Conservation (phyloP, 78 protist species). For the Polysphondylium violaceum region DNA sequence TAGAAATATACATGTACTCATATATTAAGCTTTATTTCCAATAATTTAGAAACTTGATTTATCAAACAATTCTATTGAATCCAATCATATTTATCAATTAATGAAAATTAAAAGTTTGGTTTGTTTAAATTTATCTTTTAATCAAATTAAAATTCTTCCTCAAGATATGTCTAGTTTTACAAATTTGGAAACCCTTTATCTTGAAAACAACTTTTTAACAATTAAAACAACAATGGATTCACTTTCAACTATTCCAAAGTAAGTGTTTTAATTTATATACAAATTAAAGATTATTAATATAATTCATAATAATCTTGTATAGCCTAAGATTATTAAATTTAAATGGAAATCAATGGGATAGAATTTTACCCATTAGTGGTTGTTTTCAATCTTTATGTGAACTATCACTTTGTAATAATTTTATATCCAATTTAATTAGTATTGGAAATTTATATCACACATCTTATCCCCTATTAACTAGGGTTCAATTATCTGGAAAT, state of each 20-base stretch:
- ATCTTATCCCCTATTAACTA: conserved; percentile 54
- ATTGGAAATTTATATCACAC: conserved; percentile 68
- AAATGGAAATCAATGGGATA: conserved; percentile 71
- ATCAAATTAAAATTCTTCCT: conserved; percentile 31
- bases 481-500: conserved; percentile 64
- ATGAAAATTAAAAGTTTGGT: conserved; percentile 46
- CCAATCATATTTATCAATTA: conserved; percentile 14
- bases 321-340: conserved; percentile 63
- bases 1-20: background rate
- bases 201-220: conserved; percentile 18
- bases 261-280: background rate
- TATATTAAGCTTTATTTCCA: background rate
- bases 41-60: conserved; percentile 48
- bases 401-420: conserved; percentile 42
- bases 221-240: conserved; percentile 37
- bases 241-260: conserved; percentile 61
- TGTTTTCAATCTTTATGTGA: conserved; percentile 42
- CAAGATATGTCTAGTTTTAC: conserved; percentile 39
- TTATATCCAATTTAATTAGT: conserved; percentile 27
- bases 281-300: background rate
- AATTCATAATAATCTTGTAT: background rate
- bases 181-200: conserved; percentile 19
- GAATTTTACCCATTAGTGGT: conserved; percentile 65
- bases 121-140: conserved; percentile 50
- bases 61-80: conserved; percentile 52